Conservation (phyloP, 1,284 basidiomycete genomes). For the Vanrija pseudolonga region DNA sequence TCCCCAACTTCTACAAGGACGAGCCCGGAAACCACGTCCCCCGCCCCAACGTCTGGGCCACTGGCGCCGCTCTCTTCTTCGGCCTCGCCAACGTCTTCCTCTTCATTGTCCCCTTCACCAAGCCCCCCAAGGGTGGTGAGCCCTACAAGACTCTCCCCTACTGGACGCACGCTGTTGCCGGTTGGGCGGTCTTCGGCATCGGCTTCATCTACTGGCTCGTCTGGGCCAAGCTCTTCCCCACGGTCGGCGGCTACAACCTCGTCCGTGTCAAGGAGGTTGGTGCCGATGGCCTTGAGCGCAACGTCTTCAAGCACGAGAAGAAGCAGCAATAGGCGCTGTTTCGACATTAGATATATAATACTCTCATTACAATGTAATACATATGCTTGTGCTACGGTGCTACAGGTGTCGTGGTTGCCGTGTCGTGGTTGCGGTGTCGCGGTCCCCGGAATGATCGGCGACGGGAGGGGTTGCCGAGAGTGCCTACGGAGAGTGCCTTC, state of each 20-base stretch:
- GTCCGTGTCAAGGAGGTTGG: constrained; percentile 12
- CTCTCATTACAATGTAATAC: no score
- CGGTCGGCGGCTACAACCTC: constrained; percentile 11
- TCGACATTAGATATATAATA: no score
- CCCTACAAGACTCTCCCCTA: constrained; percentile 16
- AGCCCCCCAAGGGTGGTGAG: constrained; percentile 10
- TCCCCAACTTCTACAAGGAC: constrained; percentile 4
- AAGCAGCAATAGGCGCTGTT: not conserved
- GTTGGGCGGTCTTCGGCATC: constrained; percentile 20
- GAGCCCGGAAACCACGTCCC: no score
- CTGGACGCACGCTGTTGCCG: constrained; percentile 17
- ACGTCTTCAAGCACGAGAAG: constrained; percentile 9
- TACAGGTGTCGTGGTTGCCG: no score
- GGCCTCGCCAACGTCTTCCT: constrained; percentile 19
- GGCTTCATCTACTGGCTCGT: constrained; percentile 22
- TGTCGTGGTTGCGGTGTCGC: no score
- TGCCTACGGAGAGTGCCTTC: no score
- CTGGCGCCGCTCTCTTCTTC: constrained; percentile 7
- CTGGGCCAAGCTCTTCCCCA: constrained; percentile 18
- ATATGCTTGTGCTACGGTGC: no score
- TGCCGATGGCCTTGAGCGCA: constrained; percentile 9
- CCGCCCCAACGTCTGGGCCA: constrained; percentile 2
- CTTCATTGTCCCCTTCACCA: constrained; percentile 11
- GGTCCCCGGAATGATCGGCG: no score
- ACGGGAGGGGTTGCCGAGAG: no score